Evolutionary conservation across 2,329 filamentous ascomycete species (phyloP), one percentile per base, ranked within the genome.

Genomic region (Alternaria rosae): DNA sequence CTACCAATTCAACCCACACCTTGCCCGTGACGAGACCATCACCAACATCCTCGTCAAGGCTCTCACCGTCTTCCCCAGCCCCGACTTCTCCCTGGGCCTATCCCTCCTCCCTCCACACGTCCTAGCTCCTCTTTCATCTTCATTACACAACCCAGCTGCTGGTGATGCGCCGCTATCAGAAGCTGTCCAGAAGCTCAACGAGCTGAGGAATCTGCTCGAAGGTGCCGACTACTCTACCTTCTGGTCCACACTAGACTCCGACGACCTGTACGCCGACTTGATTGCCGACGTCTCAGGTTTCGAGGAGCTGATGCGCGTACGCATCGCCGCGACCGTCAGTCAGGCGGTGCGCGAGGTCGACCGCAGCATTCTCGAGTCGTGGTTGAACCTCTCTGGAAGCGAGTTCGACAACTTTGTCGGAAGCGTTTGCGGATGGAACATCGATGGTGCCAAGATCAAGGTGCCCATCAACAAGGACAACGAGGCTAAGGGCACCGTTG

Each of bases 1-100:
- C 70, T 99, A 99, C 87, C 96, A 99, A 85, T 97, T 99, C 85
- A 99, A 99, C 88, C 95, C 95, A 54, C 94, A 98, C 85, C 92
- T 97, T 74, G 90, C 94, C 79, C 94, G 95, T 85, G 92, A 97
- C 78, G 95, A 99, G 83, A 93, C 94, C 78, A 93, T 95, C 82
- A 98, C 95, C 86, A 98, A 98, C 87, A 92, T 98, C 84, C 93
- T 99, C 80, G 94, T 97, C 86, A 99, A 98, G 87, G 88, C 94
- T 71, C 90, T 99, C 79, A 97, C 94, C 72, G 92, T 97, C 84
- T 99, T 99, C 86, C 95, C 95, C 68, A 94, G 92, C 20, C 89
- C 95, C 45, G 94, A 98, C 82, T 99, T 98, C 89, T 91, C 90
- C 74, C 92, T 98, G 75, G 91, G 92, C 76, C 90, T 99, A 65